Evolutionary conservation across 768 basidiomycete species (phyloP).

Genomic region (Russula lepida): DNA sequence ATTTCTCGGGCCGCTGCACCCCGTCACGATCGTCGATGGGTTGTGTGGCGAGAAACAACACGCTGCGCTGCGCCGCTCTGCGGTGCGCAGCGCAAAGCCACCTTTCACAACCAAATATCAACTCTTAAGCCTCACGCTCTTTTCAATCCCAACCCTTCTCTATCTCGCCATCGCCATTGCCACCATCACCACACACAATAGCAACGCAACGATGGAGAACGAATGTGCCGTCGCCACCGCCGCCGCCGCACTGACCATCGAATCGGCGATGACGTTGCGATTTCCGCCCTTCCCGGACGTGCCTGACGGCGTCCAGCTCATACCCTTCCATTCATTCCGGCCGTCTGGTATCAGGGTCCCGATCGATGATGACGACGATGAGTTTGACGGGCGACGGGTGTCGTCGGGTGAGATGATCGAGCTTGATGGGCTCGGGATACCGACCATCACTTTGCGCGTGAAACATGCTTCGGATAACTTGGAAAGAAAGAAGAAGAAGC

Average conservation of each 20-base stretch:
- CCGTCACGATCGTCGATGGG: neutral
- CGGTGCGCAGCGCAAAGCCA: neutral
- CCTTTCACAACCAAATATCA: neutral
- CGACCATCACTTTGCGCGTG: conserved; percentile 47
- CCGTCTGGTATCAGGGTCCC: conserved; percentile 50
- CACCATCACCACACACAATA: neutral
- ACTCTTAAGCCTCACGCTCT: neutral
- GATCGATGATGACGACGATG: conserved; percentile 28
- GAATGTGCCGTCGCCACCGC: neutral
- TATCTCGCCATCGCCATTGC: neutral
- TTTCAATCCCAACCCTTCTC: too few species aligned
- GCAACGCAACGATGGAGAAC: neutral
- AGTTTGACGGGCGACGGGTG: neutral
- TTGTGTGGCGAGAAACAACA: neutral
- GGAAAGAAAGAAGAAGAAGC: conserved; percentile 46
- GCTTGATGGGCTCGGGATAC: conserved; percentile 57
- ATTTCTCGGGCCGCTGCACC: neutral
- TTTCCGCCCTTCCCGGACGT: conserved; percentile 44
- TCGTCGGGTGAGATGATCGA: conserved; percentile 35
- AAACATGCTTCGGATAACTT: conserved; percentile 49
- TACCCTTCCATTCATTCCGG: conserved; percentile 49
- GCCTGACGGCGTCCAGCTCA: conserved; percentile 40
- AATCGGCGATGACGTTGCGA: conserved; percentile 19
- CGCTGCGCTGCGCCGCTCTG: neutral
- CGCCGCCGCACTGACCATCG: neutral